Evolutionary conservation across 1,284 basidiomycete genomes (phyloP), one percentile per base, ranked within the genome.

Genomic region (Psilocybe mexicana): DNA sequence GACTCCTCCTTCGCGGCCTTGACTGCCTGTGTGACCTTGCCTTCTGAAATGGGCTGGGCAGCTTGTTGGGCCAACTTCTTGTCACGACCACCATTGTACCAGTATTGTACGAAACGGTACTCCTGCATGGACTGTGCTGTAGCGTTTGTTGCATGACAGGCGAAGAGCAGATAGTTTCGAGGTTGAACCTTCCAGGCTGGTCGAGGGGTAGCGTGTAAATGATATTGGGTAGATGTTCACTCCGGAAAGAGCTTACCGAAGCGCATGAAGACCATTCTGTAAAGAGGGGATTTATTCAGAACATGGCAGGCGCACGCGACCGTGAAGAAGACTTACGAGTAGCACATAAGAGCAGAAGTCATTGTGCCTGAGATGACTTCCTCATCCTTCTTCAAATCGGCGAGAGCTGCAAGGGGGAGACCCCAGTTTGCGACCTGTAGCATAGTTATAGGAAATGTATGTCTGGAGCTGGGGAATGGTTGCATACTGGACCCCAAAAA

Each of bases 311-410:
- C 18, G 18, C 51, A 61, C 52, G 54, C 52, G 54, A 61, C 52
- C 26, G 38, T 54, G 10, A 24, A 48, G 33, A 35, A 49, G 35
- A 89, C 93, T 78, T 72, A 96, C 94, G 96, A 98, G 76, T 98
- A 98, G 58, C 79, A 83, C 12, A 87, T 84, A 43, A 98, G 83
- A 18, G 96, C 92, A 24, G 91, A 87, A 4, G 93, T 96, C 95
- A 98, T 98, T 35, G 94, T 84, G 23, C 95, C 93, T 52, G 94
- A 96, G 67, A 98, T 98, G 71, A 93, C 82, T 67, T 96, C 93
- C 74, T 96, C 93, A 84, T 96, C 93, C 73, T 96, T 96, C 68
- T 79, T 79, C 68, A 97, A 78, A 76, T 98, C 96, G 3, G 94
- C 73, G 46, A 98, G 76, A 42, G 95, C 95, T 64, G 95, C 95